Percentiles rank a stretch among this genome's conserved stretches.
phyloP scores from a whole-genome alignment of 2,329 filamentous ascomycete species.

The Celoporthe dispersa region DNA sequence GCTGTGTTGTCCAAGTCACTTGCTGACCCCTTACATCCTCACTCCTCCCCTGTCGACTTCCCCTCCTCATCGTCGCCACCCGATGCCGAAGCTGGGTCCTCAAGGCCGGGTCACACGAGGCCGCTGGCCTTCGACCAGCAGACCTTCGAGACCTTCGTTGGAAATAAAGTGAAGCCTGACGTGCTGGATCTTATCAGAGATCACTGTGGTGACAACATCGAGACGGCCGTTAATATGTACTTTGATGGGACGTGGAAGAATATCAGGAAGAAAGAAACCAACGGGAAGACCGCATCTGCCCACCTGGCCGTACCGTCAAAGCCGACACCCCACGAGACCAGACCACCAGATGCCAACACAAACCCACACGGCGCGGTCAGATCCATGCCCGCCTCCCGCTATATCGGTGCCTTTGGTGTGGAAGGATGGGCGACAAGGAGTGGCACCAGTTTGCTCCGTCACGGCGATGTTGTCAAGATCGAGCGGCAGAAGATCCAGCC shows the following conservation, averaged over 20 bases:
- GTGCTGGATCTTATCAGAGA: conserved; percentile 55
- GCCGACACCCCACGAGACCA: conserved; percentile 20
- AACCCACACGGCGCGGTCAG: conserved; percentile 25
- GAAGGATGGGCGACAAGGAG: conserved; percentile 91
- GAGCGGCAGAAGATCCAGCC: conserved; percentile 80
- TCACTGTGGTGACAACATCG: conserved; percentile 60
- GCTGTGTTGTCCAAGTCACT: conserved; percentile 23
- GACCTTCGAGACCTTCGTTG: conserved; percentile 64
- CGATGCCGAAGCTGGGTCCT: conserved; percentile 25
- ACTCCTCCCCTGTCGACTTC: not conserved
- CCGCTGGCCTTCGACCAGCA: conserved; percentile 57
- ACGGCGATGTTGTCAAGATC: conserved; percentile 83
- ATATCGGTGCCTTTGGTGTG: conserved; percentile 90
- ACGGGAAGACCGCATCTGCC: conserved; percentile 6
- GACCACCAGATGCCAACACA: conserved; percentile 7
- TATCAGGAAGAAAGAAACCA: conserved; percentile 40
- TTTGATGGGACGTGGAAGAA: conserved; percentile 71
- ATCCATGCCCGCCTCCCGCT: conserved; percentile 57
- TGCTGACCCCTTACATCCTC: conserved; percentile 34
- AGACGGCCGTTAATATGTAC: conserved; percentile 71
- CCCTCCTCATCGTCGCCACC: conserved; percentile 4
- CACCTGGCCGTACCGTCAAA: conserved; percentile 22
- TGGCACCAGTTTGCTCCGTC: conserved; percentile 73
- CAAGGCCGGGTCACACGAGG: conserved; percentile 34
- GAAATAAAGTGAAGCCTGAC: conserved; percentile 56